Base-by-base conservation (phyloP, 1,284 basidiomycete species). In the Leccinum huronense region DNA sequence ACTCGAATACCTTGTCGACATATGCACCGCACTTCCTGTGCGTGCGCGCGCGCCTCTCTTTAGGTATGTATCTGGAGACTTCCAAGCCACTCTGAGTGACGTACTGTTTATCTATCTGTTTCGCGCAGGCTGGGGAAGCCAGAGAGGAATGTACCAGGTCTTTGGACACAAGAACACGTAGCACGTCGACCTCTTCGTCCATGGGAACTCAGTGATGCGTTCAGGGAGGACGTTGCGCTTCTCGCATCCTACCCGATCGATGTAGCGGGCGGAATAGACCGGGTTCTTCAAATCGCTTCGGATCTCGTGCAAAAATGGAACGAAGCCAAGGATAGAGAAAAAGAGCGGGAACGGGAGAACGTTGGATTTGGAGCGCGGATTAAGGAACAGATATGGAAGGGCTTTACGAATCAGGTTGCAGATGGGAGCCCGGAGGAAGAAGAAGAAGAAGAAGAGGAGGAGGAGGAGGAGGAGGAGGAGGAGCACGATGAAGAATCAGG, bases 1-100 rank as follows among this genome's bases (percentile, higher is more conserved):
- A 73, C 76, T 91, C 1, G 87, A 91, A 30, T 81, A 82, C 66
- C 78, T 91, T 31, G 69, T 91, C 58, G 87, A 91, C 67, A 77
- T 91, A 36, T 89, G 88, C 66, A 82, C 86, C 1, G 82, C 84
- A 55, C 87, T 91, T 84, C 79, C 91, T 34, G 75, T 90, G 36
- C 81, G 84, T 59, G 81, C 84, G 6, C 83, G 84, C 54, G 76
- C 77, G 1, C 79, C 81, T 34, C 75, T 91, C 13, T 79, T 86
- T 45, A 79, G 84, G 89, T 90, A 69, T 57, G 83, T 73, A 31
- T 61, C 61, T 3, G 23, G 6, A 2, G 13, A 30, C 3, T 19
- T 14, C 13, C 8, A 45, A 19, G 8, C 14, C 23, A 11, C 5
- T 38, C 59, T 59, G 7, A 65, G 13, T 3, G 1, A n/a, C 19